phyloP scores from a whole-genome alignment of 2,329 filamentous ascomycete genomes.

The Neoarthrinium moseri region DNA sequence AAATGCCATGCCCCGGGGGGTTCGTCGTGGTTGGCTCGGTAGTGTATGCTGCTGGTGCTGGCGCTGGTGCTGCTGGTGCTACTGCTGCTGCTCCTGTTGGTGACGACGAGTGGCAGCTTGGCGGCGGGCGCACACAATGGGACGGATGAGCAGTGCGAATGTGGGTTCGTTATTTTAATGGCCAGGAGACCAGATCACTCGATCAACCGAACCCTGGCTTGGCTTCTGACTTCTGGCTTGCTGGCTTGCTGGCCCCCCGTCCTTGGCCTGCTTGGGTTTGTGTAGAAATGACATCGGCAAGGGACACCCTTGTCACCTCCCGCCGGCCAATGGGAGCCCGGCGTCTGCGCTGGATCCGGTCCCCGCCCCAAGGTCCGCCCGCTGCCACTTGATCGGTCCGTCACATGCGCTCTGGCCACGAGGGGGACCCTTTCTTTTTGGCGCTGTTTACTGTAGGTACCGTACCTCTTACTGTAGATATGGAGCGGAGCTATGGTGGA shows the following conservation, averaged over 20 bases:
- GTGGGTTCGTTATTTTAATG: too few relatives aligned
- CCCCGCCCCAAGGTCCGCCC: not conserved
- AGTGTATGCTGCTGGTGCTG: too few relatives aligned
- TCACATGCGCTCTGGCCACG: constrained; percentile 9
- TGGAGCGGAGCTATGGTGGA: too few relatives aligned
- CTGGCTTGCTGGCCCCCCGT: too few relatives aligned
- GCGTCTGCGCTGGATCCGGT: constrained; percentile 5
- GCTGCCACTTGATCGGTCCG: not conserved
- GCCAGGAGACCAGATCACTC: constrained; percentile 11
- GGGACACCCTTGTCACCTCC: not conserved
- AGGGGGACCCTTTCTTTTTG: too few relatives aligned
- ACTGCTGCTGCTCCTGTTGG: not conserved
- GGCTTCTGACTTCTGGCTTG: too few relatives aligned
- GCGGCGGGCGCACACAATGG: too few relatives aligned
- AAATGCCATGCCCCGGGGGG: constrained; percentile 1
- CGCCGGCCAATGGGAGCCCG: not conserved
- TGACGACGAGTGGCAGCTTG: not conserved
- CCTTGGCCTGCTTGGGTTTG: not conserved
- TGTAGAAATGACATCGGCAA: constrained; percentile 8
- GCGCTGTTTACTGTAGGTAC: too few relatives aligned
- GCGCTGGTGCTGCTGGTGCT: too few relatives aligned
- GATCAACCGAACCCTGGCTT: too few relatives aligned
- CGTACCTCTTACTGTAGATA: too few relatives aligned
- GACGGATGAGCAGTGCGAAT: too few relatives aligned
- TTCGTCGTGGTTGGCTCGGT: not conserved